A percentile compares a stretch with the other conserved stretches of the same genome.
Evolutionary conservation across 148 eudicot species (phyloP).

Genomic region (Rhododendron simsii): DNA sequence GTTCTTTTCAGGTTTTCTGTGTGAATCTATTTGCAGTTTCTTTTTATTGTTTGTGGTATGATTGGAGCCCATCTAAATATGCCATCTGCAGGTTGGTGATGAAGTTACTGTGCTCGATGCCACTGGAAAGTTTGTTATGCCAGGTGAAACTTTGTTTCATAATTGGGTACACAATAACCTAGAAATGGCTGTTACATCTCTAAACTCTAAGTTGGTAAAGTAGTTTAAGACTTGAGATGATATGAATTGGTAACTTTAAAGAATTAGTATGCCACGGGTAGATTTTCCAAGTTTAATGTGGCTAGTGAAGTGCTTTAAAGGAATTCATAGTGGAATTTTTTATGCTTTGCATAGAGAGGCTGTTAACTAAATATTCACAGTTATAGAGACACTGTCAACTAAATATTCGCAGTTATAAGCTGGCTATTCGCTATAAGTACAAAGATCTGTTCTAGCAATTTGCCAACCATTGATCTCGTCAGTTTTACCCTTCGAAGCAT

Average conservation of each 20-base stretch:
- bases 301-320: neutral
- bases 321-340: neutral
- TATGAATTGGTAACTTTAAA: neutral
- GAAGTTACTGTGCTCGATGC: slow-evolving; percentile 80
- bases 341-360: neutral
- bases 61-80: neutral
- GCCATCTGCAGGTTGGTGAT: slow-evolving; percentile 61
- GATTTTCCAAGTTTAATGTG: neutral
- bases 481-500: neutral
- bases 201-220: neutral
- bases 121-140: slow-evolving; percentile 94
- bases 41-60: neutral
- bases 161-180: neutral
- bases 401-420: too few relatives aligned
- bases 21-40: neutral
- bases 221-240: neutral
- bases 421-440: neutral
- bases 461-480: neutral
- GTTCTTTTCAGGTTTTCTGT: neutral
- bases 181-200: neutral
- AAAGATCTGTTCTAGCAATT: neutral
- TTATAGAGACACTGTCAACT: too few relatives aligned
- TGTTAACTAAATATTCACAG: neutral
- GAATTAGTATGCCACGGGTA: neutral
- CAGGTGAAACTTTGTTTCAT: slow-evolving; percentile 44